Evolutionary conservation across 768 basidiomycete species (phyloP), one percentile per base, ranked within the genome.

Genomic region (Mycena haematopus): DNA sequence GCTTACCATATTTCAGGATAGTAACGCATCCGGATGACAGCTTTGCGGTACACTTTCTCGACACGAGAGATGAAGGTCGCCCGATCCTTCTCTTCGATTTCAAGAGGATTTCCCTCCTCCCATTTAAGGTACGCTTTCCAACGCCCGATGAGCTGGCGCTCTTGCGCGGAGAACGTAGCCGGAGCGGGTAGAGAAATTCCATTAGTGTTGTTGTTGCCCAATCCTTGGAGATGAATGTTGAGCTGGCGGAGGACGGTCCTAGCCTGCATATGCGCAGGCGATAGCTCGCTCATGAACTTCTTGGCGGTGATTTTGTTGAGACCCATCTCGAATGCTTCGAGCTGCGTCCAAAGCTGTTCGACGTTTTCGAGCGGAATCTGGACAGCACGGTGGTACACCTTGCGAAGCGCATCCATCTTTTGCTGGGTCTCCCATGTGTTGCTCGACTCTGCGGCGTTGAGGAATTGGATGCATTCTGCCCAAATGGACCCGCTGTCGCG

Each of bases 381-480:
- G 22, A 99, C 91, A 3, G 94, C 96, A 53, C 93, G 88, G 71
- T 96, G 93, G 77, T 97, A 97, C 1, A 92, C 89, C 73, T 92
- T 93, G 61, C 97, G 87, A 5, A 99, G 80, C 1, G 88, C 85
- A 67, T 97, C 96, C 90, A 95, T 95, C 74, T 95, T 94, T 72
- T 96, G 93, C 70, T 95, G 93, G 66, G 91, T 89, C 73, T 99
- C 96, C 95, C 96, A 98, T 21, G 94, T 93, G 25, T 90, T 92
- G 14, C 84, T 85, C 0, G 90, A 82, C 87, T 91, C 91, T 44
- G 87, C 90, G 17, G 87, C 83, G 66, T 86, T 88, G 53, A 99
- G 75, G 73, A 97, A 98, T 62, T 90, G 86, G 71, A 99, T 91
- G 70, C 96, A 99, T 69, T 99, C 96, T 60, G 80, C 84, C 96